Evolutionary conservation across 2,329 filamentous ascomycete species (phyloP).

Genomic region (Colletotrichum sansevieriae): DNA sequence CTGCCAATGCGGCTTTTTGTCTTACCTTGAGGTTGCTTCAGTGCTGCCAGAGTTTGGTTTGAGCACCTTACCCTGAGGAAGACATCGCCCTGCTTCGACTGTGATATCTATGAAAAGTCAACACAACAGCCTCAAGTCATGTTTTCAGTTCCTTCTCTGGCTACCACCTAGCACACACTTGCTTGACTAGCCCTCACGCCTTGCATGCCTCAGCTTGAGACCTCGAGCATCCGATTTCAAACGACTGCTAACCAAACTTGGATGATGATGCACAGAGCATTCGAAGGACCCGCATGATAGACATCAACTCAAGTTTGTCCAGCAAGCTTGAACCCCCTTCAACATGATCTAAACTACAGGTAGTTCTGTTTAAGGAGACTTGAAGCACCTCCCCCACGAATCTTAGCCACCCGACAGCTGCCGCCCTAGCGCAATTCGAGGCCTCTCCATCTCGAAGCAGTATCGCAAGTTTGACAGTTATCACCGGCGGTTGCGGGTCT

Average conservation of each 20-base stretch:
- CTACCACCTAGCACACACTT: too few relatives aligned
- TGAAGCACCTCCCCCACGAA: neutral
- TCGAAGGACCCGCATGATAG: conserved; percentile 7
- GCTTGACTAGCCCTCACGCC: too few relatives aligned
- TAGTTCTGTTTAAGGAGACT: neutral
- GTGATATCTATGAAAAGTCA: too few relatives aligned
- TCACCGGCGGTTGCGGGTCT: conserved; percentile 3
- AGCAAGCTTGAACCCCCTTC: conserved; percentile 10
- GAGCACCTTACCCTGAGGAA: neutral
- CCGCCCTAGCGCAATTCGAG: neutral
- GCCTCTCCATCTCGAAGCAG: conserved; percentile 18
- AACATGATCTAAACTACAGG: neutral
- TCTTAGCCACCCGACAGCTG: conserved; percentile 4
- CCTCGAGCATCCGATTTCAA: conserved; percentile 8
- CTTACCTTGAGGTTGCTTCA: conserved; percentile 4
- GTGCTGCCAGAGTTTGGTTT: neutral
- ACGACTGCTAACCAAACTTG: neutral
- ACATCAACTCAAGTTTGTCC: conserved; percentile 33
- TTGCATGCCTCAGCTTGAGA: neutral
- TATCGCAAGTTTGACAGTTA: conserved; percentile 32
- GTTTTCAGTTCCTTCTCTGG: too few relatives aligned
- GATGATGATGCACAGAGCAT: conserved; percentile 13
- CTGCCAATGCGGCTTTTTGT: conserved; percentile 11
- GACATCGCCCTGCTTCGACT: too few relatives aligned
- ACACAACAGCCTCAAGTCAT: too few relatives aligned